phyloP scores from a whole-genome alignment of 2,329 filamentous ascomycete genomes.

The Botrytis sinoallii region DNA sequence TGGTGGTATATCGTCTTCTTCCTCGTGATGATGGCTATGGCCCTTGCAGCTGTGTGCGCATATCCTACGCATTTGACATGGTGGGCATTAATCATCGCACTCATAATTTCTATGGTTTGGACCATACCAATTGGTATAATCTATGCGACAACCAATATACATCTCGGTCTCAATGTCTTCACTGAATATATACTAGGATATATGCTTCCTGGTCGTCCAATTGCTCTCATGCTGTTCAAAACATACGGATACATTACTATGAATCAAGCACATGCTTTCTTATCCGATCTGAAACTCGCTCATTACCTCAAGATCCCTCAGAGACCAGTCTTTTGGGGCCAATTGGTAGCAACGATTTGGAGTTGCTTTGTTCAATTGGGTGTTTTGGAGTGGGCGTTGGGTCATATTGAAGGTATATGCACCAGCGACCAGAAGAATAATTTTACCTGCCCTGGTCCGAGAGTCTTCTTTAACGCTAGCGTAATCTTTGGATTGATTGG shows the following conservation, averaged over 20 bases:
- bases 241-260: slow-evolving; percentile 23
- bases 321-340: slow-evolving; percentile 62
- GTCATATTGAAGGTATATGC: slow-evolving; percentile 63
- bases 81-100: slow-evolving; percentile 33
- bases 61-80: slow-evolving; percentile 23
- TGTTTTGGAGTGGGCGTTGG: slow-evolving; percentile 60
- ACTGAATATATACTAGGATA: slow-evolving; percentile 74
- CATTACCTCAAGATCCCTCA: slow-evolving; percentile 58
- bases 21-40: slow-evolving; percentile 46
- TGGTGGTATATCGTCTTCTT: slow-evolving; percentile 56
- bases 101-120: slow-evolving; percentile 37
- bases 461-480: slow-evolving; percentile 61
- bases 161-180: slow-evolving; percentile 69
- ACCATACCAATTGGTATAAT: slow-evolving; percentile 64
- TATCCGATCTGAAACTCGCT: slow-evolving; percentile 47
- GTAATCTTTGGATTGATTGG: slow-evolving; percentile 74
- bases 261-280: slow-evolving; percentile 22
- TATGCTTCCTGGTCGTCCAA: slow-evolving; percentile 66
- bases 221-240: slow-evolving; percentile 74
- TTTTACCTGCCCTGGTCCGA: slow-evolving; percentile 46
- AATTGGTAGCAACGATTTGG: slow-evolving; percentile 63
- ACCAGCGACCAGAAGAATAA: slow-evolving; percentile 44
- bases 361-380: slow-evolving; percentile 64
- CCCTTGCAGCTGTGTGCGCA: slow-evolving; percentile 22
- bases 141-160: slow-evolving; percentile 65